These are phyloP conservation scores for Acanthamoeba polyphaga DNA, from an alignment of 208 protist species.

Conservation along the genomic window DNA sequence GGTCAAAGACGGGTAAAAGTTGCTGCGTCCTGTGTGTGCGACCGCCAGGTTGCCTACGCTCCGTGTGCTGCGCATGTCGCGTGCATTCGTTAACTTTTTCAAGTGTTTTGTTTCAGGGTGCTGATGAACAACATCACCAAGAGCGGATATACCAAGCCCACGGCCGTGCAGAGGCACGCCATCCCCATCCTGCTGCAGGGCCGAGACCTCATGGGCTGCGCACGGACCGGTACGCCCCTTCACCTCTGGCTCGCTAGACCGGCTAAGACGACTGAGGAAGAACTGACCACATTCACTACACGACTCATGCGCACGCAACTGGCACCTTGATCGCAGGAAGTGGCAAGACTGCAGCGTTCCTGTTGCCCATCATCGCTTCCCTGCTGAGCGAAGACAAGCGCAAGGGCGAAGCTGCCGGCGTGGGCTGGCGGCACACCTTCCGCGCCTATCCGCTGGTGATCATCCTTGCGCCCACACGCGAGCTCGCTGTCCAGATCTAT, in stretches of 20 bases:
- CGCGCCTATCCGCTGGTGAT: slow-evolving; percentile 93
- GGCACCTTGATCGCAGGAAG: slow-evolving; percentile 85
- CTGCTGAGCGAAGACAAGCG: slow-evolving; percentile 90
- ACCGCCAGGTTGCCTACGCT: not conserved
- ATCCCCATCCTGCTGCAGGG: slow-evolving; percentile 96
- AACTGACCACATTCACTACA: not conserved
- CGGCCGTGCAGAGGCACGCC: slow-evolving; percentile 98
- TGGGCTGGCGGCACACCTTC: slow-evolving; percentile 20
- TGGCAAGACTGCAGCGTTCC: slow-evolving; percentile 99
- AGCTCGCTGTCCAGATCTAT: slow-evolving; percentile 97
- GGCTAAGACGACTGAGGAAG: not conserved
- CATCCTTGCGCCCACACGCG: slow-evolving; percentile 97
- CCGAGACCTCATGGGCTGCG: slow-evolving; percentile 98
- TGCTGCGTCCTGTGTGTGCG: not conserved
- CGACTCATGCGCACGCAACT: too few species aligned
- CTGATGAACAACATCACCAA: slow-evolving; percentile 96
- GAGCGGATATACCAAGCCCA: slow-evolving; percentile 97
- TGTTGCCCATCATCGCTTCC: slow-evolving; percentile 96
- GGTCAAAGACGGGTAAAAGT: not conserved
- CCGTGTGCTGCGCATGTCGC: not conserved
- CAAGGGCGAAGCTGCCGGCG: slow-evolving; percentile 42
- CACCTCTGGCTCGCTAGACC: not conserved
- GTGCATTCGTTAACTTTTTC: not conserved
- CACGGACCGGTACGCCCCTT: slow-evolving; percentile 94
- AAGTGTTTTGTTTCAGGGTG: slow-evolving; percentile 49